Evolutionary conservation across 2,329 filamentous ascomycete genomes (phyloP).

Genomic region (Cercospora sp.): DNA sequence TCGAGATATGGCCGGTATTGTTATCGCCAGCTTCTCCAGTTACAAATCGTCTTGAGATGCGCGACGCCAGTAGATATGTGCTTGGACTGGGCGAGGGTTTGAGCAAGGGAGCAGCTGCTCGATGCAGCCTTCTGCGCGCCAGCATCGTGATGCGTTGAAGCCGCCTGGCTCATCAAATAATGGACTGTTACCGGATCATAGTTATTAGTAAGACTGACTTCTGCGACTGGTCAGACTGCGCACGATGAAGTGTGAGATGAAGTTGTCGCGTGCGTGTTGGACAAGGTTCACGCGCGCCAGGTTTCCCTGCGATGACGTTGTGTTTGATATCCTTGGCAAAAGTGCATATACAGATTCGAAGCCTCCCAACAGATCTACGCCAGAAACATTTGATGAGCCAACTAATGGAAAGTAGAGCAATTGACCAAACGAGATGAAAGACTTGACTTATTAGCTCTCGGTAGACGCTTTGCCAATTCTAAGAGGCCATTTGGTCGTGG

Average conservation of each 20-base stretch:
- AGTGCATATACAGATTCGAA: not conserved
- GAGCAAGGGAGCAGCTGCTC: constrained; percentile 14
- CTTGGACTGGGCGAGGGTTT: not conserved
- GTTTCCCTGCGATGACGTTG: constrained; percentile 4
- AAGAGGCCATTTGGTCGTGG: not conserved
- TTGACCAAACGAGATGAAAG: not conserved
- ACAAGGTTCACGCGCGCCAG: constrained; percentile 5
- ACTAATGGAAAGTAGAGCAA: not conserved
- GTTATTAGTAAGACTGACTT: not conserved
- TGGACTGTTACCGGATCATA: not conserved
- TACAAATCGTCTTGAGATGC: constrained; percentile 19
- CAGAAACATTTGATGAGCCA: not conserved
- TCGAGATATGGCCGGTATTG: constrained; percentile 78
- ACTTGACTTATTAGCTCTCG: not conserved
- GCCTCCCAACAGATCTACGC: not conserved
- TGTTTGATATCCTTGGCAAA: constrained; percentile 4
- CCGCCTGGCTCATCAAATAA: not conserved
- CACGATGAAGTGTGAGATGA: not conserved
- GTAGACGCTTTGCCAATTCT: not conserved
- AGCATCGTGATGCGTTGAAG: constrained; percentile 1
- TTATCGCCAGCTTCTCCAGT: constrained; percentile 43
- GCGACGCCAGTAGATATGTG: not conserved
- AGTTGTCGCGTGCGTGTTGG: not conserved
- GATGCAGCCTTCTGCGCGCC: not conserved
- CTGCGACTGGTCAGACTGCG: not conserved